Evolutionary conservation across 331 rosid genomes (phyloP), one percentile per base, ranked within the genome.

Genomic region (Malus hybrid): DNA sequence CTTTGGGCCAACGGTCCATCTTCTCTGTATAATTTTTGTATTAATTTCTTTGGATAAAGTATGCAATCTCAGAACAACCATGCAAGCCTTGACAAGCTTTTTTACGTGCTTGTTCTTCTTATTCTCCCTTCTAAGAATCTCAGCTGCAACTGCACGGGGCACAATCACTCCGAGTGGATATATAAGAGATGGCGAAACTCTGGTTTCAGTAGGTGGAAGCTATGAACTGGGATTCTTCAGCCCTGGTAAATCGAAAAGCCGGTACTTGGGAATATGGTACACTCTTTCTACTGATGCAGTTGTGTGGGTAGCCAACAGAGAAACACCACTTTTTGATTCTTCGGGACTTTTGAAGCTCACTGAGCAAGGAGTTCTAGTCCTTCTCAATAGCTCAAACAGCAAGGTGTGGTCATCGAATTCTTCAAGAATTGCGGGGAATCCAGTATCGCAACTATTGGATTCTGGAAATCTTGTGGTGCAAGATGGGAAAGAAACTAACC

Each of bases 201-300:
- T 90, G 1, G 84, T 90, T 62, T 90, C 96, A 28, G 36, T 60
- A 29, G 83, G 70, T 42, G 86, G 82, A 68, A 63, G 72, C 68
- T 90, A 20, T n/a, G 84, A 73, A 56, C 68, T 78, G 71, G 92
- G 92, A 57, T 90, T 90, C 89, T 90, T 88, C 76, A 79, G 79
- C 44, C 89, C 89, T 0, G 83, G 88, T 20, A 70, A 66, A 15
- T 83, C 80, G 68, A 33, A 77, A 2, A 79, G 81, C 32, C 80
- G 84, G 64, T 90, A 88, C 82, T 53, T 88, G 33, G 93, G 91
- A 7, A 84, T 88, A 57, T 90, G 96, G 96, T 88, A 84, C 84
- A 76, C 46, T 29, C 68, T 84, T 44, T 79, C 90, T 58, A 46
- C 48, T 50, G 84, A 32, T n/a, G 80, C 83, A 2, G 77, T 86